Percentiles rank a stretch among this genome's conserved stretches.
These are phyloP conservation scores for Podila clonocystis DNA, from an alignment of 192 early-diverging fungal genomes.

Conservation along the genomic window DNA sequence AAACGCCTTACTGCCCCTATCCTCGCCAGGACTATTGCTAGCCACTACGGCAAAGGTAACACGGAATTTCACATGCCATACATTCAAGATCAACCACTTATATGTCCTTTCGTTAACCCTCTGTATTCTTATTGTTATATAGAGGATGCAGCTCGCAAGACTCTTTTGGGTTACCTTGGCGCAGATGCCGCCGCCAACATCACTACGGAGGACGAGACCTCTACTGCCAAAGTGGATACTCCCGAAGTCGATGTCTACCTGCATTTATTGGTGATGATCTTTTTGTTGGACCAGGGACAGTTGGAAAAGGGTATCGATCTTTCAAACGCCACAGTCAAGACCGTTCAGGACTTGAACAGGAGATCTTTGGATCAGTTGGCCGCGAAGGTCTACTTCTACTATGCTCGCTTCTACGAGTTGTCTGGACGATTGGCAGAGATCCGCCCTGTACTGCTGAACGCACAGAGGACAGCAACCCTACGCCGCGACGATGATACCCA, in stretches of 20 bases:
- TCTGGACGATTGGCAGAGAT: conserved; percentile 74
- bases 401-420: conserved; percentile 91
- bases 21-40: conserved; percentile 67
- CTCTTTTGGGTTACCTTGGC: conserved; percentile 45
- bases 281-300: conserved; percentile 82
- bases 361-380: conserved; percentile 91
- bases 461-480: conserved; percentile 92
- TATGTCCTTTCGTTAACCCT: background rate
- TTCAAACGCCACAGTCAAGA: conserved; percentile 70
- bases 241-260: conserved; percentile 92
- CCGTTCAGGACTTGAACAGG: conserved; percentile 77
- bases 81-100: background rate
- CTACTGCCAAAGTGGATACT: conserved; percentile 29
- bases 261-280: conserved; percentile 81
- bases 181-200: conserved; percentile 61
- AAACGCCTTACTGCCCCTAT: conserved; percentile 76
- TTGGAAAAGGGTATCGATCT: conserved; percentile 77
- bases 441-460: conserved; percentile 80
- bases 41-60: conserved; percentile 62
- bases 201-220: conserved; percentile 46
- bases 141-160: conserved; percentile 46
- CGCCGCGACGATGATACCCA: conserved; percentile 91
- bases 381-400: conserved; percentile 94
- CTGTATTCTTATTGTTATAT: conserved; percentile 9
- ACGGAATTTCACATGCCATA: background rate